Conservation (phyloP, 2,329 filamentous ascomycete genomes). For the Fusarium tuaranense region DNA sequence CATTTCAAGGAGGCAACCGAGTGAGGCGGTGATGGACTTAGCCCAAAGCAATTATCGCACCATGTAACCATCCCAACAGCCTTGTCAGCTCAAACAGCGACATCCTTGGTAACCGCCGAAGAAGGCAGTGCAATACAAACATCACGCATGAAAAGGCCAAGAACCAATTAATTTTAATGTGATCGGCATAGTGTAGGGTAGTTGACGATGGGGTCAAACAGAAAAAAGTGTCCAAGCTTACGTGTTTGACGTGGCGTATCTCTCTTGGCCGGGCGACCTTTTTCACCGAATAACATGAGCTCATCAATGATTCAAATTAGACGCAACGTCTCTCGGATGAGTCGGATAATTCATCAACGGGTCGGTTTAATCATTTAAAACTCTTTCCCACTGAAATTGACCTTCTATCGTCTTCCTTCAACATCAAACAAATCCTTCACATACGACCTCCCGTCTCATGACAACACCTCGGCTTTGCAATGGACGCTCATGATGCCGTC, state of each 20-base stretch:
- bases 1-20: background rate
- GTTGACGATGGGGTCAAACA: slow-evolving; percentile 30
- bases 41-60: background rate
- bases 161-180: background rate
- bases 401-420: background rate
- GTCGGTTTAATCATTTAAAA: background rate
- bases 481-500: slow-evolving; percentile 59
- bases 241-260: slow-evolving; percentile 38
- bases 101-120: background rate
- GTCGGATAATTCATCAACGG: slow-evolving; percentile 14
- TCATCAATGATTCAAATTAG: slow-evolving; percentile 17
- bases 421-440: background rate
- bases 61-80: background rate
- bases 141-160: background rate
- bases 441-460: background rate
- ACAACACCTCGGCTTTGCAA: slow-evolving; percentile 22
- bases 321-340: slow-evolving; percentile 21
- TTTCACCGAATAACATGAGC: slow-evolving; percentile 3
- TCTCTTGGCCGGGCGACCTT: background rate
- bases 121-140: background rate
- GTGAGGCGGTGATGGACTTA: background rate
- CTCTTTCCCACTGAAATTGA: background rate
- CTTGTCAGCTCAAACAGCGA: background rate
- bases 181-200: slow-evolving; percentile 26
- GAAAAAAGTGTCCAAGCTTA: slow-evolving; percentile 27